Evolutionary conservation across 106 monocot genomes (phyloP).

Genomic region (Phalaenopsis aphrodite): DNA sequence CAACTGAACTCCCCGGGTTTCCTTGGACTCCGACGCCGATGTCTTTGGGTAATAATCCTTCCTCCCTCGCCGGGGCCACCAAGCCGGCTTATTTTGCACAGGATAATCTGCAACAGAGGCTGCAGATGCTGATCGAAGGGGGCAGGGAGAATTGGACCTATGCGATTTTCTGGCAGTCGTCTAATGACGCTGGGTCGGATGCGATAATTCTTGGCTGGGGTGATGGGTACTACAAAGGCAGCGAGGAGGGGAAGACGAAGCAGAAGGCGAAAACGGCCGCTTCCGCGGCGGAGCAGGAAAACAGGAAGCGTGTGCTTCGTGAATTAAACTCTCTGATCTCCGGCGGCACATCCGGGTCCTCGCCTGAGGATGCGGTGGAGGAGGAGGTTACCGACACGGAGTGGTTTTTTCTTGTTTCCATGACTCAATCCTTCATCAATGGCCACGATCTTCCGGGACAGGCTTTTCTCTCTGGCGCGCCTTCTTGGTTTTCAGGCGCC

Average conservation of each 20-base stretch:
- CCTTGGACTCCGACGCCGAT: constrained; percentile 19
- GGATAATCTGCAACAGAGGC: constrained; percentile 59
- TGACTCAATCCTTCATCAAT: constrained; percentile 64
- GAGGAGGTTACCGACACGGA: constrained; percentile 87
- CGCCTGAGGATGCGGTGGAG: constrained; percentile 39
- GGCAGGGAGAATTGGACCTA: constrained; percentile 55
- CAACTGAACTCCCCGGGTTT: constrained; percentile 33
- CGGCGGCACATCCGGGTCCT: constrained; percentile 4
- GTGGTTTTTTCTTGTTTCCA: constrained; percentile 83
- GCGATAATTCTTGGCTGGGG: constrained; percentile 66
- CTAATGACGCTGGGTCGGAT: constrained; percentile 34
- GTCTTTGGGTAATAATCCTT: not conserved
- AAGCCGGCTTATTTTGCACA: constrained; percentile 24
- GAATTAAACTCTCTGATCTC: constrained; percentile 66
- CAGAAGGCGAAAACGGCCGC: constrained; percentile 5
- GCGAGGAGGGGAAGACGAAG: constrained; percentile 52
- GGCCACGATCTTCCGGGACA: constrained; percentile 47
- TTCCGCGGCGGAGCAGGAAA: constrained; percentile 52
- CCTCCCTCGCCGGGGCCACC: not conserved
- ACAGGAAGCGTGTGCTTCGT: constrained; percentile 56
- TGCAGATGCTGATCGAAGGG: constrained; percentile 59
- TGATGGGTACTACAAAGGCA: constrained; percentile 75
- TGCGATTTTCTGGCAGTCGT: constrained; percentile 88
- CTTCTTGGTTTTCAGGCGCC: constrained; percentile 35
- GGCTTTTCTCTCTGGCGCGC: constrained; percentile 25